Conservation (phyloP, 768 basidiomycete species). For the Suillus subaureus region DNA sequence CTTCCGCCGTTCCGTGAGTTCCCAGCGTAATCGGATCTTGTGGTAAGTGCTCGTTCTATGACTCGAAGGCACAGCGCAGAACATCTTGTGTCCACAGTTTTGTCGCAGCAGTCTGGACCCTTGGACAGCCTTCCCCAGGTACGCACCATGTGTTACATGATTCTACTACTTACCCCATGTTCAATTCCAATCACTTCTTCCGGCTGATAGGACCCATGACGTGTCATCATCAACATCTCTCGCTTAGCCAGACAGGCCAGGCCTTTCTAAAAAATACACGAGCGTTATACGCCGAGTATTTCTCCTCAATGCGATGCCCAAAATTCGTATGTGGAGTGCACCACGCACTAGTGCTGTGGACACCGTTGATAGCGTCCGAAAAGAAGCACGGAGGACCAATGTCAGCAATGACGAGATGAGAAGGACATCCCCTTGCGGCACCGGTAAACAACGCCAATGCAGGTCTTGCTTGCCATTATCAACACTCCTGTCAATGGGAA, state of each 20-base stretch:
- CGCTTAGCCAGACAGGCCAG: background rate
- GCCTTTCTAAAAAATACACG: too few relatives aligned
- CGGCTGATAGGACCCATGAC: background rate
- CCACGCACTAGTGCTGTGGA: background rate
- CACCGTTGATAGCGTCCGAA: constrained; percentile 1
- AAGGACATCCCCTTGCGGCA: background rate
- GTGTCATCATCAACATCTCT: background rate
- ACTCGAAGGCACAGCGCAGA: background rate
- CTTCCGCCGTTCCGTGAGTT: background rate
- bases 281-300: too few relatives aligned
- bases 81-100: too few relatives aligned
- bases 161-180: background rate
- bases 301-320: too few relatives aligned
- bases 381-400: background rate
- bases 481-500: background rate
- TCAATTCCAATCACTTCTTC: too few relatives aligned
- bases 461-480: background rate
- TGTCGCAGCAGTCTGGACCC: background rate
- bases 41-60: background rate
- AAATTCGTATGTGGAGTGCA: background rate
- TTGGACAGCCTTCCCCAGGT: background rate
- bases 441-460: background rate
- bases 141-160: background rate
- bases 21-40: background rate
- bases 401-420: constrained; percentile 3